Evolutionary conservation across 352 stramenopile species (phyloP), one percentile per base, ranked within the genome.

Genomic region (Ophiocytium majus): DNA sequence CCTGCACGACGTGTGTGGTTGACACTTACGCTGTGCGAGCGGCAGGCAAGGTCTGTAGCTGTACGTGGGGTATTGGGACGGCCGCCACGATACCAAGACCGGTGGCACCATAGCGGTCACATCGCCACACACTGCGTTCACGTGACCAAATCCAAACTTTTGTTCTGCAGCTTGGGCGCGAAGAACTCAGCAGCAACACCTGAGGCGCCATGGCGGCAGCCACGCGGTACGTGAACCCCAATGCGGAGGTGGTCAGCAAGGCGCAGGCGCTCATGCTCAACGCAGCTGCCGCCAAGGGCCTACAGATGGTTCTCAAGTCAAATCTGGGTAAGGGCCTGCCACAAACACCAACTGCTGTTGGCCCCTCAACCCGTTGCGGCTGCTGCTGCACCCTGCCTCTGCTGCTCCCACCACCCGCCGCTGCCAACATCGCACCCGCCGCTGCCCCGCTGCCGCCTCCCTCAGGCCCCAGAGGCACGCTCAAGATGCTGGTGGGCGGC

Each of bases 401-500:
- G n/a, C n/a, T n/a, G n/a, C n/a, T n/a, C n/a, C n/a, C n/a, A n/a
- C 17, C 57, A 66, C 57, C n/a, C n/a, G n/a, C n/a, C 32, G 10
- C 10, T 66, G 23, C 10, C 10, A 66, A 79, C 23, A 78, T 1
- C 23, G 57, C 31, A 36, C 63, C 57, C 19, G 9, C 32, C 0
- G 88, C n/a, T n/a, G n/a, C n/a, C n/a, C n/a, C n/a, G 94, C 95
- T 50, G 23, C 34, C 10, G 10, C n/a, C 10, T 50, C 23, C 10
- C 17, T 66, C 86, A 89, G 86, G 97, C 74, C 97, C 97, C 10
- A 93, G 95, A 0, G 97, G 97, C n/a, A 99, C 97, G 23, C 92
- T 99, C 71, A 99, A 99, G 93, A 98, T 99, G 95, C 93, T 99
- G 14, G 97, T 99, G 19, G 97, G 97, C 33, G 97, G 97, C 75